A percentile compares a stretch with the other conserved stretches of the same genome.
Evolutionary conservation across 352 stramenopile species (phyloP).

Genomic region (Pilasporangium apinafurcum): DNA sequence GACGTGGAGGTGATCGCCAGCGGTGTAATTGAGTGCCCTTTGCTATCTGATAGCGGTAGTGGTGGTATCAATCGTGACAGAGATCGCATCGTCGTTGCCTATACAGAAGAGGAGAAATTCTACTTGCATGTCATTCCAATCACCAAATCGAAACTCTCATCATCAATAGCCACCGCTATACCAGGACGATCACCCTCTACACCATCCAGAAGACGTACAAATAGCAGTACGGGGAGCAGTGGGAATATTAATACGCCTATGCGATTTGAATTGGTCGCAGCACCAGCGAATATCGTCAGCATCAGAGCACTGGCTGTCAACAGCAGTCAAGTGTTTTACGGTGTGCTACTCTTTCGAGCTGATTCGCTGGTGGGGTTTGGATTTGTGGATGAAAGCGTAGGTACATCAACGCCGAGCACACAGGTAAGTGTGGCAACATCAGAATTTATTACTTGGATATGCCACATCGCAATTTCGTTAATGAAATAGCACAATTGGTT

Average conservation of each 20-base stretch:
- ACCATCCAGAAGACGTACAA: neutral
- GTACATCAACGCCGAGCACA: neutral
- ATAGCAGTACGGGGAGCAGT: neutral
- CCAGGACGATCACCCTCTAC: no score
- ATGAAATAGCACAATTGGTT: neutral
- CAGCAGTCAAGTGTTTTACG: slow-evolving; percentile 32
- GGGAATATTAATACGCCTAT: slow-evolving; percentile 3
- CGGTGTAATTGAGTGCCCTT: slow-evolving; percentile 34
- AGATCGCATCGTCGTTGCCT: slow-evolving; percentile 46
- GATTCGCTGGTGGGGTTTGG: slow-evolving; percentile 60
- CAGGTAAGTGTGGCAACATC: slow-evolving; percentile 1
- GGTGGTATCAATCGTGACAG: no score
- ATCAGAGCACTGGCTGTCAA: slow-evolving; percentile 20
- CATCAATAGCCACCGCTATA: neutral
- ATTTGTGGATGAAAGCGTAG: slow-evolving; percentile 30
- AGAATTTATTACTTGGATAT: no score
- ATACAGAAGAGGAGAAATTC: slow-evolving; percentile 25
- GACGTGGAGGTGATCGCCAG: slow-evolving; percentile 35
- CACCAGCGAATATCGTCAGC: slow-evolving; percentile 46
- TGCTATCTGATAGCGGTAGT: no score
- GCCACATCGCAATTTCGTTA: no score
- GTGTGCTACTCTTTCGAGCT: slow-evolving; percentile 52
- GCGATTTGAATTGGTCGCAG: slow-evolving; percentile 51
- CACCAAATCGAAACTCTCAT: neutral
- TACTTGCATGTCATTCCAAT: slow-evolving; percentile 21